Conservation (phyloP, 75 land plant genomes). For the Sequoia sempervirens region DNA sequence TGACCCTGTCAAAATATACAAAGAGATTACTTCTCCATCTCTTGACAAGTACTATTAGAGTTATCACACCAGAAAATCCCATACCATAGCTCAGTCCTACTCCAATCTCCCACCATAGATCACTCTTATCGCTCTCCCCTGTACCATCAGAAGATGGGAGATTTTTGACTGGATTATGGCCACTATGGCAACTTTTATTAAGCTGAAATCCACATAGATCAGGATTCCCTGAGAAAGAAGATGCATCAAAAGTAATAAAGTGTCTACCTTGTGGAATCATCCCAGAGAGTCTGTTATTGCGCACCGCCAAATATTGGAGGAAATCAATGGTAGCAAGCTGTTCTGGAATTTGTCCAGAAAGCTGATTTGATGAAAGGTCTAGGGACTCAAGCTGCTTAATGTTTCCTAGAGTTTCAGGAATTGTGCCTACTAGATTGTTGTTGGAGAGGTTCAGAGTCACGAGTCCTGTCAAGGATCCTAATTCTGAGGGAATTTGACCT, state of each 20-base stretch:
- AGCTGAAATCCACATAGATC: constrained; percentile 16
- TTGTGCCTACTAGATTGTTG: constrained; percentile 17
- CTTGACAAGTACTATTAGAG: not conserved
- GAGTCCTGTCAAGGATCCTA: constrained; percentile 18
- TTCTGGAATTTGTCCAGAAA: constrained; percentile 21
- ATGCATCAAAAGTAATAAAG: constrained; percentile 8
- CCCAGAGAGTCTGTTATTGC: constrained; percentile 25
- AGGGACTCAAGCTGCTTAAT: constrained; percentile 25
- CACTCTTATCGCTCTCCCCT: not conserved
- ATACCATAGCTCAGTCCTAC: constrained; percentile 12
- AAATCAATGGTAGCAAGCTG: not conserved
- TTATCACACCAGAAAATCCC: constrained; percentile 2
- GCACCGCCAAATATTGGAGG: constrained; percentile 19
- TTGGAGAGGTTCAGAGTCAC: constrained; percentile 18
- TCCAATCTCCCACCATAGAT: not conserved
- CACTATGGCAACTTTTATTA: not conserved
- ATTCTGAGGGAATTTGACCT: constrained; percentile 32
- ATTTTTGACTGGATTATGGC: too few species aligned
- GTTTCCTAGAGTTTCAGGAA: constrained; percentile 22
- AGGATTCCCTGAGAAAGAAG: constrained; percentile 19
- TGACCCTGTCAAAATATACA: not conserved
- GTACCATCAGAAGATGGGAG: not conserved
- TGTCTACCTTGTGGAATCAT: constrained; percentile 22
- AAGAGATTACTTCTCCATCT: not conserved
- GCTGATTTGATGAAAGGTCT: constrained; percentile 26